These are phyloP conservation scores for Hypericum perforatum DNA, from an alignment of 345 rosid species.

Conservation along the genomic window DNA sequence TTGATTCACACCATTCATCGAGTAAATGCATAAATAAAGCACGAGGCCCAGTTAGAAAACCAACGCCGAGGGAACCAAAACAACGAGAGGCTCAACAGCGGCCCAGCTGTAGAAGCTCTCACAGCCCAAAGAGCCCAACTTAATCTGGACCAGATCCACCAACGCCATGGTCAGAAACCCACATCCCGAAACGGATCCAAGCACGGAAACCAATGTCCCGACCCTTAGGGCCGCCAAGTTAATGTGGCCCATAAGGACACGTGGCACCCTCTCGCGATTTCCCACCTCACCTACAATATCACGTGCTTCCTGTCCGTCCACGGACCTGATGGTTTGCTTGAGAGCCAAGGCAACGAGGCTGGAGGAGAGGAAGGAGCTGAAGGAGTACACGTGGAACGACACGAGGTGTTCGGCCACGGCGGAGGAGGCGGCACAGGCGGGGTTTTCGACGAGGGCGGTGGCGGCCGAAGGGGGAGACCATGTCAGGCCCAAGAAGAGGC, in stretches of 20 bases:
- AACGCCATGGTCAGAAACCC: constrained; percentile 75
- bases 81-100: constrained; percentile 57
- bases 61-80: constrained; percentile 62
- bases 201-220: constrained; percentile 49
- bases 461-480: constrained; percentile 28
- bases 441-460: constrained; percentile 16
- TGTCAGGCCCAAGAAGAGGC: constrained; percentile 72
- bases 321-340: constrained; percentile 49
- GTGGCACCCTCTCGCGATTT: constrained; percentile 9
- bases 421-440: constrained; percentile 30
- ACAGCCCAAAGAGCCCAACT: constrained; percentile 62
- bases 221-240: constrained; percentile 35
- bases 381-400: constrained; percentile 71
- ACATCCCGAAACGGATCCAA: constrained; percentile 71
- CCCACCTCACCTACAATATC: not conserved
- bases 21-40: constrained; percentile 49
- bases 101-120: constrained; percentile 38
- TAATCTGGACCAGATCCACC: constrained; percentile 66
- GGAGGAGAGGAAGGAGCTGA: constrained; percentile 71
- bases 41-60: constrained; percentile 42
- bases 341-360: constrained; percentile 69
- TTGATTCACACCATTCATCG: constrained; percentile 8
- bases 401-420: constrained; percentile 39
- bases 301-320: constrained; percentile 9
- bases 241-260: constrained; percentile 27